phyloP scores from a whole-genome alignment of 177 flowering plant genomes.

The Vitis hybrid region DNA sequence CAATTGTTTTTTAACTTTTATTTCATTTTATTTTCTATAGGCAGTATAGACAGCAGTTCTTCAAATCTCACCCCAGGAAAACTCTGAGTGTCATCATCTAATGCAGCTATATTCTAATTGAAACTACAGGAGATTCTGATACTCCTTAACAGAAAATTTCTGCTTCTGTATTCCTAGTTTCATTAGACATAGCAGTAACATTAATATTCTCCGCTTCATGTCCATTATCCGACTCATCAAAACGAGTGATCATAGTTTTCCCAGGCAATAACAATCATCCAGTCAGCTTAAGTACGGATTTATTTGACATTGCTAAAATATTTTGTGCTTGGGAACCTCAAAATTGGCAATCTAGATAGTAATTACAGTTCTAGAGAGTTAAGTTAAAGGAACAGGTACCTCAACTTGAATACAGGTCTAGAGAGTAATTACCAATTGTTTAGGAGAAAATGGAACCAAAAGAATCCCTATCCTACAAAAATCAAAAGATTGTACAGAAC shows the following conservation, averaged over 20 bases:
- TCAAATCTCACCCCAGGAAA: background rate
- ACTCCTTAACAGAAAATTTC: background rate
- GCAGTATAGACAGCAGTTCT: too few relatives aligned
- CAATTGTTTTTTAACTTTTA: background rate
- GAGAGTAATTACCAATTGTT: background rate
- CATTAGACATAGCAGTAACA: background rate
- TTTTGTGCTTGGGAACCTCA: background rate
- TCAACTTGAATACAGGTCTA: background rate
- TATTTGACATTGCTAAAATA: background rate
- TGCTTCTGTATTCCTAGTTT: background rate
- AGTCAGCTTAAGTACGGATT: background rate
- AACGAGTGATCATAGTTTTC: too few relatives aligned
- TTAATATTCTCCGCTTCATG: background rate
- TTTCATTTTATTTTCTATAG: too few relatives aligned
- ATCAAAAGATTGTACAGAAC: background rate
- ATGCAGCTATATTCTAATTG: background rate
- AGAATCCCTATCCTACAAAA: background rate
- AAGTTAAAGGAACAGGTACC: background rate
- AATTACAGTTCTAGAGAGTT: background rate
- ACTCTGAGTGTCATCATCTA: background rate
- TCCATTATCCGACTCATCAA: background rate
- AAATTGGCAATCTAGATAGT: background rate
- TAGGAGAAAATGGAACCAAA: slow-evolving; percentile 2
- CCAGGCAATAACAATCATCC: background rate
- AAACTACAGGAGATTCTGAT: background rate